Percentiles rank a stretch among this genome's conserved stretches.
These are phyloP conservation scores for Inga leiocalycina DNA, from an alignment of 306 rosid species.

Conservation along the genomic window DNA sequence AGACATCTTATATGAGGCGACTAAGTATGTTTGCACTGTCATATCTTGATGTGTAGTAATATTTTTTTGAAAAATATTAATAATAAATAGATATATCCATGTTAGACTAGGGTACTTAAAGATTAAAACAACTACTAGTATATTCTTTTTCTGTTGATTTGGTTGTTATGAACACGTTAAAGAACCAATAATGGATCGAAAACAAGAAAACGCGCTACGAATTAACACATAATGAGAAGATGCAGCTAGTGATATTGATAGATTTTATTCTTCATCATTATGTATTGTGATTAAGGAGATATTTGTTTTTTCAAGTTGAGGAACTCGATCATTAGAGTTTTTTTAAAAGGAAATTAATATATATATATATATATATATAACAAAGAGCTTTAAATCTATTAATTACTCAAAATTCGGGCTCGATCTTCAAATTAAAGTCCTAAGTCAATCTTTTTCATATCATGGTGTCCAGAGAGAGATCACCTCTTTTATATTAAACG, in stretches of 20 bases:
- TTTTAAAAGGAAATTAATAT: neutral
- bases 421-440: neutral
- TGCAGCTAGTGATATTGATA: neutral
- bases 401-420: neutral
- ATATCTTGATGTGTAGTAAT: too few species aligned
- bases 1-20: neutral
- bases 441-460: neutral
- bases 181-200: too few species aligned
- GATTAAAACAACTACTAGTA: too few species aligned
- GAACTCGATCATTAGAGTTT: neutral
- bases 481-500: neutral
- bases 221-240: neutral
- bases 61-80: too few species aligned
- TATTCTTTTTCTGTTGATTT: too few species aligned
- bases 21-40: too few species aligned
- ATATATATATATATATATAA: too few species aligned
- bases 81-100: too few species aligned
- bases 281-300: conserved; percentile 28
- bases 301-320: neutral
- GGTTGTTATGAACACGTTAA: too few species aligned
- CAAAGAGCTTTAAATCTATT: neutral
- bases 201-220: neutral
- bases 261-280: neutral
- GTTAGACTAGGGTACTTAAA: too few species aligned
- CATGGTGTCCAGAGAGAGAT: neutral